phyloP scores from a whole-genome alignment of 179 eudicot species.

The Nepenthes alata region DNA sequence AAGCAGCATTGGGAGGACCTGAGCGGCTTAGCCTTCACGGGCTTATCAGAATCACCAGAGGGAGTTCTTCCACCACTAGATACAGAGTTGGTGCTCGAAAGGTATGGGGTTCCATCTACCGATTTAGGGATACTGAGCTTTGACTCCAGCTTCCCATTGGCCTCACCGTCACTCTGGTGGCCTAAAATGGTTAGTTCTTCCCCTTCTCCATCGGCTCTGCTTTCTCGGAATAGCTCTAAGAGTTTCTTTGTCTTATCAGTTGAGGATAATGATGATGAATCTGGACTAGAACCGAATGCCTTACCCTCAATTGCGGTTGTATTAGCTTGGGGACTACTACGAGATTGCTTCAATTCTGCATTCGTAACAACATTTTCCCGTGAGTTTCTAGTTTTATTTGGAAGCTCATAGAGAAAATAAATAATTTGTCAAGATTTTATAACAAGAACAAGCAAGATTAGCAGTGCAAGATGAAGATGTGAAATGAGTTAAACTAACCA shows the following conservation, averaged over 20 bases:
- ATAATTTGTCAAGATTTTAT: neutral
- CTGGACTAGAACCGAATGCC: slow-evolving; percentile 12
- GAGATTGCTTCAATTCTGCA: slow-evolving; percentile 8
- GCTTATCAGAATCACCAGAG: slow-evolving; percentile 10
- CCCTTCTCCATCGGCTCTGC: slow-evolving; percentile 27
- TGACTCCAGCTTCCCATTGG: slow-evolving; percentile 6
- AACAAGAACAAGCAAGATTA: slow-evolving; percentile 9
- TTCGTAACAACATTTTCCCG: neutral
- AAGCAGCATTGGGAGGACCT: slow-evolving; percentile 44
- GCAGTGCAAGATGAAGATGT: neutral
- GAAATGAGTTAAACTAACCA: too few species aligned
- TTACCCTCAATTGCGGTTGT: slow-evolving; percentile 14
- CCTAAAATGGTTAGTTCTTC: slow-evolving; percentile 13
- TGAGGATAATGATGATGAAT: slow-evolving; percentile 32
- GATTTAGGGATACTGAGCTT: slow-evolving; percentile 16
- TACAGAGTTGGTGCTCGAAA: slow-evolving; percentile 17
- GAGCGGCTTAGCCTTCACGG: slow-evolving; percentile 18
- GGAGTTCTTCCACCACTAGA: slow-evolving; percentile 27
- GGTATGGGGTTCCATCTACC: slow-evolving; percentile 15
- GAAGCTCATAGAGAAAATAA: neutral
- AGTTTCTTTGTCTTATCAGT: slow-evolving; percentile 50
- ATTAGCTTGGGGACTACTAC: slow-evolving; percentile 12
- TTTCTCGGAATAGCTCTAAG: slow-evolving; percentile 60
- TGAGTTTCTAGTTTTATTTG: neutral
- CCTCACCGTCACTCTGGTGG: slow-evolving; percentile 10